Evolutionary conservation across 2,329 filamentous ascomycete genomes (phyloP).

Genomic region (Falciphora oryzae): DNA sequence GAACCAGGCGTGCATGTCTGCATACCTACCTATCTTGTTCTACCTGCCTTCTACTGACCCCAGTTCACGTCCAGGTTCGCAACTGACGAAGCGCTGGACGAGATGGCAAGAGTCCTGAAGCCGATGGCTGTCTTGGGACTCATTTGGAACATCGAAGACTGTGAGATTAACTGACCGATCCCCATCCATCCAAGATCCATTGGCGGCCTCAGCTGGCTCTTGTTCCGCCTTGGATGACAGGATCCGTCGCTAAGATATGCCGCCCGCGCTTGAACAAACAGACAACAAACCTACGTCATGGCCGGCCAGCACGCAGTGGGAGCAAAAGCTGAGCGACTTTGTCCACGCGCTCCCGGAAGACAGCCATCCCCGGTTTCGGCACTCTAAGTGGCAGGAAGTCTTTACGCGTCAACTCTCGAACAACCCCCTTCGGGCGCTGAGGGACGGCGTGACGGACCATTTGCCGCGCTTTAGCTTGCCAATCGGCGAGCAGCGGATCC

Average conservation of each 20-base stretch:
- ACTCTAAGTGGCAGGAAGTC: constrained; percentile 56
- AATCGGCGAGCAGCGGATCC: constrained; percentile 48
- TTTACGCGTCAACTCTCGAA: constrained; percentile 54
- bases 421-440: constrained; percentile 46
- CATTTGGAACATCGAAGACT: constrained; percentile 72
- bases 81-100: constrained; percentile 52
- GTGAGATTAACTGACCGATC: constrained; percentile 33
- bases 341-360: constrained; percentile 49
- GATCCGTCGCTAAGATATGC: background rate
- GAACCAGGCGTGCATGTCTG: background rate
- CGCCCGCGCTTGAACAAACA: constrained; percentile 22
- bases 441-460: constrained; percentile 31
- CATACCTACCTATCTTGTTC: background rate
- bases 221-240: background rate
- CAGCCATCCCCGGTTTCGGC: constrained; percentile 58
- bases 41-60: background rate
- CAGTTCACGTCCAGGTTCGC: constrained; percentile 51
- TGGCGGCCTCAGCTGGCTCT: background rate
- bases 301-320: constrained; percentile 53
- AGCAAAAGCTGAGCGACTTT: constrained; percentile 54
- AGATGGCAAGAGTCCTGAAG: constrained; percentile 60
- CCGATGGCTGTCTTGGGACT: constrained; percentile 56
- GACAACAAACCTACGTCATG: constrained; percentile 59
- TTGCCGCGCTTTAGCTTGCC: constrained; percentile 53
- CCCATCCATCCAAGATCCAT: background rate